Percentiles rank a stretch among this genome's conserved stretches.
phyloP scores from a whole-genome alignment of 306 rosid species.

The Lathyrus oleraceus region DNA sequence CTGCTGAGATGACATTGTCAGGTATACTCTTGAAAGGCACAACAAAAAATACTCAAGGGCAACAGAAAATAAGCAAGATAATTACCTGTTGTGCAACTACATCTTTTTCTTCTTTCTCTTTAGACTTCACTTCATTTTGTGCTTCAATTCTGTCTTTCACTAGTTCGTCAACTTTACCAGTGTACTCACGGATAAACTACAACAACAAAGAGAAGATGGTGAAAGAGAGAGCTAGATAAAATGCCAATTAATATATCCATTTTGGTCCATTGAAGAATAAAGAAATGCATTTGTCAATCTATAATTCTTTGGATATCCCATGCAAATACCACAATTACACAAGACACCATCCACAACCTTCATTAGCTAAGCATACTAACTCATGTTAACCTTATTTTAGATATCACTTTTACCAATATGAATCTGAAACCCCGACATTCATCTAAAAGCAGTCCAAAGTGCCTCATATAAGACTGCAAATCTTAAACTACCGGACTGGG shows the following conservation, averaged over 20 bases:
- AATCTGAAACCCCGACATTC: conserved; percentile 21
- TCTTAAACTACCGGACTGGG: conserved; percentile 1
- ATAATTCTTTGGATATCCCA: conserved; percentile 13
- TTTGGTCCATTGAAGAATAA: conserved; percentile 15
- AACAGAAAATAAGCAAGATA: conserved; percentile 13
- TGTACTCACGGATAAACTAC: conserved; percentile 95
- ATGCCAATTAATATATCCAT: conserved; percentile 20
- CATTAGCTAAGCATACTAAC: conserved; percentile 28
- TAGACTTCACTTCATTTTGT: conserved; percentile 65
- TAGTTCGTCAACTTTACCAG: conserved; percentile 93
- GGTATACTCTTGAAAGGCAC: background rate
- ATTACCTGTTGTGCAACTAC: conserved; percentile 94
- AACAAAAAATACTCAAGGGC: background rate
- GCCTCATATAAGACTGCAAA: background rate
- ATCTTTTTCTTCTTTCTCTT: conserved; percentile 91
- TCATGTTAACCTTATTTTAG: background rate
- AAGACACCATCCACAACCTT: conserved; percentile 28
- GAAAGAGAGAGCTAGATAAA: conserved; percentile 24
- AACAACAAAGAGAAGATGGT: conserved; percentile 22
- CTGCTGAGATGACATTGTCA: background rate
- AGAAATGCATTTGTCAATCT: conserved; percentile 9
- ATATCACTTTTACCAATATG: conserved; percentile 20
- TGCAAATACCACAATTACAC: conserved; percentile 11
- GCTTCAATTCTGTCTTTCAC: conserved; percentile 90
- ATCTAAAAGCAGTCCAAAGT: conserved; percentile 29